phyloP scores from a whole-genome alignment of 1,284 basidiomycete genomes.

The Melampsora abietis-canadensis region DNA sequence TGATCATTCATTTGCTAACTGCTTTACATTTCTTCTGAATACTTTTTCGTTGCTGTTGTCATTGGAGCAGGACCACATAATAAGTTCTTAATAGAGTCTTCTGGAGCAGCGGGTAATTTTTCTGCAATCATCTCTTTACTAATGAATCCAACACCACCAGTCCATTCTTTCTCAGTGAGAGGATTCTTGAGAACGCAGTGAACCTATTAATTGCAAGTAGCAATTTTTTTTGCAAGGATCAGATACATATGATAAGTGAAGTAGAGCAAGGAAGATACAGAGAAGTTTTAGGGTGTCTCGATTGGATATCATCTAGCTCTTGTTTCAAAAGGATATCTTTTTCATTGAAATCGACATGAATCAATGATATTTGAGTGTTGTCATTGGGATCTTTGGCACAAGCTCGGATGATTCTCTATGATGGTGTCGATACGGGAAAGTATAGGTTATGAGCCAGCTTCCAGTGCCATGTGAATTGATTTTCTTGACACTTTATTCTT shows the following conservation, averaged over 20 bases:
- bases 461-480: no score
- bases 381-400: constrained; percentile 80
- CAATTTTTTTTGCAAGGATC: no score
- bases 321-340: constrained; percentile 66
- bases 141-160: constrained; percentile 84
- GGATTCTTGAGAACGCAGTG: constrained; percentile 92
- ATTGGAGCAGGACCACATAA: constrained; percentile 55
- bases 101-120: constrained; percentile 49
- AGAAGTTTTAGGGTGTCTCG: constrained; percentile 70
- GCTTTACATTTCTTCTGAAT: constrained; percentile 50
- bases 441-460: no score
- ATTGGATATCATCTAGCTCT: constrained; percentile 76
- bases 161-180: constrained; percentile 67
- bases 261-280: constrained; percentile 55
- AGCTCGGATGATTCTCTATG: constrained; percentile 79
- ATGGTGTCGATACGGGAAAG: no score
- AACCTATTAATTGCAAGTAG: constrained; percentile 18
- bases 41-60: constrained; percentile 52
- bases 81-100: constrained; percentile 53
- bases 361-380: constrained; percentile 80
- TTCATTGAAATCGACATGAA: constrained; percentile 83
- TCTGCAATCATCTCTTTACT: constrained; percentile 86
- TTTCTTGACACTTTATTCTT: no score
- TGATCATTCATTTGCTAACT: constrained; percentile 49
- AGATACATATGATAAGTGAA: no score